phyloP scores from a whole-genome alignment of 2,329 filamentous ascomycete species.

The Chalaropsis thielavioides region DNA sequence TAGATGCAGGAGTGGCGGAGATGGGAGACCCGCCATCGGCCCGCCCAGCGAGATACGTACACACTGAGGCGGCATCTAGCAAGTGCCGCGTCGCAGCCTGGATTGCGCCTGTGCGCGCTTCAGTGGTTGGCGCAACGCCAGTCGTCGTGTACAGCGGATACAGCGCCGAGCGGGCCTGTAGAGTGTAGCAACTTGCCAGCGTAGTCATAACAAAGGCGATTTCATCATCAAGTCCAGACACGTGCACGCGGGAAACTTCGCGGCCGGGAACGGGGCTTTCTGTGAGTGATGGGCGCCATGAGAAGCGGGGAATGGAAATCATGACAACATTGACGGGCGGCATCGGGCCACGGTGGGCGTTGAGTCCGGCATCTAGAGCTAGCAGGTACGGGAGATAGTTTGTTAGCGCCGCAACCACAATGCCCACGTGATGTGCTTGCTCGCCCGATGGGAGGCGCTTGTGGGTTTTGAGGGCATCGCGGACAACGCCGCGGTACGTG shows the following conservation, averaged over 20 bases:
- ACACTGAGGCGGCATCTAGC: conserved; percentile 63
- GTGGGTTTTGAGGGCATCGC: conserved; percentile 73
- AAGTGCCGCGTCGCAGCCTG: conserved; percentile 62
- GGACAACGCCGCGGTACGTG: conserved; percentile 68
- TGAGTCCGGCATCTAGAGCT: conserved; percentile 59
- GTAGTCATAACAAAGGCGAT: conserved; percentile 65
- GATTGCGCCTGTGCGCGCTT: conserved; percentile 56
- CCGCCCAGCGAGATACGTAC: conserved; percentile 52
- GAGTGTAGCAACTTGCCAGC: conserved; percentile 57
- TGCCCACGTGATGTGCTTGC: conserved; percentile 54
- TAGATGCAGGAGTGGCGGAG: conserved; percentile 24
- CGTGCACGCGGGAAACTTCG: conserved; percentile 50
- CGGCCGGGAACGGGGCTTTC: conserved; percentile 48
- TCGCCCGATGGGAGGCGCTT: conserved; percentile 66
- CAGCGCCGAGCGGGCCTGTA: conserved; percentile 57
- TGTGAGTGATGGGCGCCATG: conserved; percentile 75
- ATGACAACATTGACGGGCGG: conserved; percentile 13
- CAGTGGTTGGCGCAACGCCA: conserved; percentile 42
- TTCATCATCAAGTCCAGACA: conserved; percentile 68
- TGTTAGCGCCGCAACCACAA: conserved; percentile 53
- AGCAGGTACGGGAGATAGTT: conserved; percentile 75
- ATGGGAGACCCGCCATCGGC: conserved; percentile 26
- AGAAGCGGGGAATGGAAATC: conserved; percentile 39
- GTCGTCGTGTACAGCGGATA: conserved; percentile 57
- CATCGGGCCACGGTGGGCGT: conserved; percentile 25